Percentiles rank a stretch among this genome's conserved stretches.
Conservation (phyloP, 768 basidiomycete species). For the Tulasnella sp. region DNA sequence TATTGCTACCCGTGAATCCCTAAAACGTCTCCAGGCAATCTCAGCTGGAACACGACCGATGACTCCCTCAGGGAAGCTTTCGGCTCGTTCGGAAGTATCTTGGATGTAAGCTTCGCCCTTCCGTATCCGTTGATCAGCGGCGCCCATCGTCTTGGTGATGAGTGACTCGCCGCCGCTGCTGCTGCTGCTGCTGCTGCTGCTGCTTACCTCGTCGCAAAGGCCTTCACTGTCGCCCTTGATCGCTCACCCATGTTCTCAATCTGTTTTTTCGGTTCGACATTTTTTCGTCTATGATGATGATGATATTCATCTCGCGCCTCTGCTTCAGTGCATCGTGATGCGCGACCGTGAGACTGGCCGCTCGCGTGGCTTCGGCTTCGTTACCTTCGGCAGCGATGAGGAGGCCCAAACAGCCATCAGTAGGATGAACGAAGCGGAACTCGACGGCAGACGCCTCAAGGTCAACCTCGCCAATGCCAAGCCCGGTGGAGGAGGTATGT, state of each 20-base stretch:
- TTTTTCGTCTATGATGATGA: slow-evolving; percentile 32
- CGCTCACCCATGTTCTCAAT: background rate
- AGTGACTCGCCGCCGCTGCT: slow-evolving; percentile 15
- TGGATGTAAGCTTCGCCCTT: slow-evolving; percentile 64
- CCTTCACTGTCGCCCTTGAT: too few species aligned
- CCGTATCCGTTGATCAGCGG: slow-evolving; percentile 12
- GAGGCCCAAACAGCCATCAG: slow-evolving; percentile 75
- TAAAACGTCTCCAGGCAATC: slow-evolving; percentile 61
- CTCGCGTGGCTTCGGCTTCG: slow-evolving; percentile 95
- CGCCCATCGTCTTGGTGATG: slow-evolving; percentile 13
- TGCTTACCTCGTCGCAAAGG: background rate
- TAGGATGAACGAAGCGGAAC: slow-evolving; percentile 75
- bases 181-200: background rate
- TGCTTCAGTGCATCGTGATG: slow-evolving; percentile 88
- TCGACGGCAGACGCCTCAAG: slow-evolving; percentile 88
- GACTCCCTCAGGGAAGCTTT: slow-evolving; percentile 86
- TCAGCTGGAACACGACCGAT: slow-evolving; percentile 95
- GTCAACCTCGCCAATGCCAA: slow-evolving; percentile 48
- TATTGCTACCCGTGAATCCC: slow-evolving; percentile 23
- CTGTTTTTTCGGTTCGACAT: slow-evolving; percentile 14
- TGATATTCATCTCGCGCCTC: slow-evolving; percentile 19
- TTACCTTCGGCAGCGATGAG: slow-evolving; percentile 48
- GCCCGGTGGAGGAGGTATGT: slow-evolving; percentile 26
- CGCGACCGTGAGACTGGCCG: slow-evolving; percentile 96
- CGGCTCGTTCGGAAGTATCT: slow-evolving; percentile 63